phyloP scores from a whole-genome alignment of 768 basidiomycete genomes.

The Amanita polypyramis region DNA sequence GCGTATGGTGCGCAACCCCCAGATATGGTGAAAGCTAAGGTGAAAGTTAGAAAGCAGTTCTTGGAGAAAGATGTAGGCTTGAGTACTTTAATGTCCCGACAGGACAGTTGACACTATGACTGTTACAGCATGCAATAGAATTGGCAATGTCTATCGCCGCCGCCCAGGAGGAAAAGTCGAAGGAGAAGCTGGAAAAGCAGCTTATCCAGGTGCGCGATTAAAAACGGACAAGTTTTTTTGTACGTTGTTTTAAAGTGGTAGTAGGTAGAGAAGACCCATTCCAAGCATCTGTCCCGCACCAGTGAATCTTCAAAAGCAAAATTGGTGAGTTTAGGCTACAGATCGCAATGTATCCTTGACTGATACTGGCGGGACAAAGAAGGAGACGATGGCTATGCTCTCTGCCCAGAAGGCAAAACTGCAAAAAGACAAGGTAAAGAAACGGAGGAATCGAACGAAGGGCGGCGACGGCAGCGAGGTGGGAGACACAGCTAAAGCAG shows the following conservation, averaged over 20 bases:
- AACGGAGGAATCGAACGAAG: conserved; percentile 21
- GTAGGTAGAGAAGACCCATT: not conserved
- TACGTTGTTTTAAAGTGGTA: not conserved
- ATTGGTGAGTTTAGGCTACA: not conserved
- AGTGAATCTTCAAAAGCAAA: conserved; percentile 1
- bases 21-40: not conserved
- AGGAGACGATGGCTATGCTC: conserved; percentile 31
- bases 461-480: not conserved
- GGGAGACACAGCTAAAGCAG: not conserved
- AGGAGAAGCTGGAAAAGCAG: conserved; percentile 28
- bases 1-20: not conserved
- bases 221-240: not conserved
- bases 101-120: conserved; percentile 10
- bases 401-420: conserved; percentile 22
- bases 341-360: not conserved
- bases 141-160: conserved; percentile 38
- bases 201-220: conserved; percentile 24
- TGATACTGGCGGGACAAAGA: conserved; percentile 18
- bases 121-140: conserved; percentile 31
- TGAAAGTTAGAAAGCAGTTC: conserved; percentile 24
- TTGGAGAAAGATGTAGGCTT: conserved; percentile 23
- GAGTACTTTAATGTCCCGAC: not conserved
- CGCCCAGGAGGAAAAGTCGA: conserved; percentile 33
- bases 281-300: not conserved
- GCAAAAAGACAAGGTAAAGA: conserved; percentile 24